Evolutionary conservation across 2,329 filamentous ascomycete species (phyloP), one percentile per base, ranked within the genome.

Genomic region (Hypoxylon sp.): DNA sequence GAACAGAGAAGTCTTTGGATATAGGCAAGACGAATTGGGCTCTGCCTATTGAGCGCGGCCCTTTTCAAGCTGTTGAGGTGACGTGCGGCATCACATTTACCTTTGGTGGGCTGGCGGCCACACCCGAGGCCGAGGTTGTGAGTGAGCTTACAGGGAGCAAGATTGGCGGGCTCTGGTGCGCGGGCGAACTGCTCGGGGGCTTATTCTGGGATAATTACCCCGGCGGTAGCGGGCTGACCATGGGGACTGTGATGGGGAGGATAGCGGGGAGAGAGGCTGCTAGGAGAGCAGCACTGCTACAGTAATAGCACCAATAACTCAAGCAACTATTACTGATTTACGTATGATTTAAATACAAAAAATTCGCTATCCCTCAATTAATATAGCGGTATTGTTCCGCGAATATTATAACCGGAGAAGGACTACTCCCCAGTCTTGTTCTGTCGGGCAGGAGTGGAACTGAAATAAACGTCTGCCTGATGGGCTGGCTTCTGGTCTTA

Each of bases 11-110:
- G 8, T 71, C 76, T 0, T 77, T 91, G 7, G 54, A 75, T 0
- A 75, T 90, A 7, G 80, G 85, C 0, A 92, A 92, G 79, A 86
- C 88, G 0, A 92, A 92, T 70, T 92, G 90, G 90, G 90, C 90
- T 0, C 71, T 89, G 5, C 84, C 89, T 0, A 72, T 92, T 6
- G 82, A 85, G 40, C 76, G 86, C 68, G 80, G 81, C 0, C 90
- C 90, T 0, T 92, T 89, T 72, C 77, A 90, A 25, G 90, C 90
- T 0, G 85, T 92, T 50, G 87, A 88, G 70, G 89, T 92, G 2
- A 86, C 85, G 3, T 89, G 88, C 50, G 90, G 90, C 1, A 85
- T 92, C 14, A 91, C 89, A 0, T 92, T 92, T 71, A 92, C 90
- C 0, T 92, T 92, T 79, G 90, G 89, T 0, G 89, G 90, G 0